Base-by-base conservation (phyloP, 495 filamentous ascomycete species). In the Cryomyces minteri region DNA sequence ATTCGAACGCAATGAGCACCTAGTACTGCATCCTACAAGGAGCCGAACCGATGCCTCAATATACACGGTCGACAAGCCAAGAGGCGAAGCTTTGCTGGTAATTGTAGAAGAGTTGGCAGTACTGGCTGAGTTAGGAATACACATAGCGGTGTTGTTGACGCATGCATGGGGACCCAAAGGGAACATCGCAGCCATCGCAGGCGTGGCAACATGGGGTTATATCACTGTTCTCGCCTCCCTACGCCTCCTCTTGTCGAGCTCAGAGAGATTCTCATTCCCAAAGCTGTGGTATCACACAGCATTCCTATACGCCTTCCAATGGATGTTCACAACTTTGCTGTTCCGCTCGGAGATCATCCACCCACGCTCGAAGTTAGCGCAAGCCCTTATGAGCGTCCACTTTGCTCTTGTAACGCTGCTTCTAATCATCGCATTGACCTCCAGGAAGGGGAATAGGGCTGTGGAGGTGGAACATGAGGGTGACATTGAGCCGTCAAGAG, bases 261-360 rank as follows among this genome's bases (percentile, higher is more conserved):
- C 73, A 32, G 71, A 73, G 51, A 77, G 77, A 53, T 51, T 55
- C 14, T 68, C 66, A 1, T 71, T 87, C 28, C 80, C 82, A 11
- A 70, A 73, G 37, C 61, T 96, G 7, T 99, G 92, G 92, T 85
- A 86, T 51, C 90, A 99, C 61, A 96, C 92, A 0, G 79, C 86
- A 6, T 63, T 70, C 40, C 70, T 96, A n/a, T 99, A 99, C 59
- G 68, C 70, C 43, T 65, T 80, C 43, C 81, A 86, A 55, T 95
- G 90, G 83, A 53, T 88, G 32, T 78, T 88, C 54, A 68, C 71
- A 1, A 50, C 84, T 12, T 62, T 85, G 49, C 61, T 84, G 5
- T 90, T 96, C 67, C 82, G 92, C 36, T 92, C 88, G 32, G 76
- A 73, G 36, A 58, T 96, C 42, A 79, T 96, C 48, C 83, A 90